A percentile compares a stretch with the other conserved stretches of the same genome.
phyloP scores from a whole-genome alignment of 495 filamentous ascomycete genomes.

The Hyphodiscus hymeniophilus region DNA sequence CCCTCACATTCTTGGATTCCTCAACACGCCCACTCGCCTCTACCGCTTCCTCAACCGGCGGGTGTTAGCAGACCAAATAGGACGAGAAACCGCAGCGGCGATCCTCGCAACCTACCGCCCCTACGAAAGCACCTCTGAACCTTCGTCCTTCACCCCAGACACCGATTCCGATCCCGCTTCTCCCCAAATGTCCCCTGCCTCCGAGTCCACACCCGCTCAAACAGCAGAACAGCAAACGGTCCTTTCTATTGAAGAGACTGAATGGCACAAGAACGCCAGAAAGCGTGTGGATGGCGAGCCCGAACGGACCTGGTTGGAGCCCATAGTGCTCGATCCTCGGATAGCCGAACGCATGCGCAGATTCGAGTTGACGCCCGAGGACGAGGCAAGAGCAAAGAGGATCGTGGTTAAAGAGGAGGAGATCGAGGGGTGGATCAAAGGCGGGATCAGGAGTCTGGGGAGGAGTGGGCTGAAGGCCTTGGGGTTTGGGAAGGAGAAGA shows the following conservation, averaged over 20 bases:
- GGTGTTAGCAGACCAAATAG: slow-evolving; percentile 74
- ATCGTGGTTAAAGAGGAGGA: slow-evolving; percentile 59
- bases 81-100: slow-evolving; percentile 78
- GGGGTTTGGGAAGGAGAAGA: slow-evolving; percentile 14
- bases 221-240: slow-evolving; percentile 55
- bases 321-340: slow-evolving; percentile 68
- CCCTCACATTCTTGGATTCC: slow-evolving; percentile 88
- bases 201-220: slow-evolving; percentile 13
- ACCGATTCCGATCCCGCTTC: slow-evolving; percentile 19
- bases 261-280: slow-evolving; percentile 80
- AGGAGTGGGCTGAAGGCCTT: slow-evolving; percentile 8
- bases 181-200: slow-evolving; percentile 3
- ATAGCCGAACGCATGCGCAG: slow-evolving; percentile 74
- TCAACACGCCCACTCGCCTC: slow-evolving; percentile 79
- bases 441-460: slow-evolving; percentile 23
- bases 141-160: slow-evolving; percentile 20
- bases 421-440: slow-evolving; percentile 54
- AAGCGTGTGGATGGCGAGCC: slow-evolving; percentile 45
- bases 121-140: slow-evolving; percentile 23
- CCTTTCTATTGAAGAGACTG: slow-evolving; percentile 68
- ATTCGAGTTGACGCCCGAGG: slow-evolving; percentile 56
- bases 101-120: slow-evolving; percentile 59
- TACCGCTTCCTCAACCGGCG: slow-evolving; percentile 87
- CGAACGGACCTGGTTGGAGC: slow-evolving; percentile 68
- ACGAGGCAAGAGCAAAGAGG: slow-evolving; percentile 55